Evolutionary conservation across 2,329 filamentous ascomycete species (phyloP), one percentile per base, ranked within the genome.

Genomic region (Cadophora sp.): DNA sequence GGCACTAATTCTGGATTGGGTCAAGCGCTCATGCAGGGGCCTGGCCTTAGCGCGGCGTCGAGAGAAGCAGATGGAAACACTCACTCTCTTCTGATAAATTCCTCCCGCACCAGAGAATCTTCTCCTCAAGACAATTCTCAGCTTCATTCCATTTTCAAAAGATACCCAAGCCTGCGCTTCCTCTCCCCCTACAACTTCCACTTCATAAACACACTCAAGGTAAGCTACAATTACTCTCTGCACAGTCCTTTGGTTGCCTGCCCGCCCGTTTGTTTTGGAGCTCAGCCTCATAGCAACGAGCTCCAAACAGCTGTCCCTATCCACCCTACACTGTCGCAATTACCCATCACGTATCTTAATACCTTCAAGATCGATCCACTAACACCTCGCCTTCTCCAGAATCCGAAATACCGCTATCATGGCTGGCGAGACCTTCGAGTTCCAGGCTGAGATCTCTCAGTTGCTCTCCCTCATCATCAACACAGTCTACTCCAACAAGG

Each of bases 391-490:
- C 55, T 53, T 41, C 4, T 27, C 45, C 51, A 72, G 68, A 70
- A 62, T 56, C 59, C 56, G 45, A 58, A 59, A 65, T 70, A 71
- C 80, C 82, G 79, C 79, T 83, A 92, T 81, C 81, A 97, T 97
- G 93, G 84, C 93, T 83, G 77, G 75, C 75, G 94, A 98, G 87
- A 97, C 94, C 76, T 99, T 99, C 86, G 95, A 98, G 91, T 99
- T 98, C 88, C 96, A 99, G 91, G 96, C 96, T 91, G 96, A 99
- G 92, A 99, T 99, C 82, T 98, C 95, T 92, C 96, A 99, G 93
- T 93, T 99, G 75, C 92, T 99, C 81, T 94, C 91, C 76, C 92
- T 99, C 82, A 99, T 99, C 85, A 99, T 99, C 89, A 99, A 99
- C 92, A 98, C 96, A 75, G 96, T 99, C 86, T 99, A 98, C 89